phyloP scores from a whole-genome alignment of 1,139 yeast genomes.

The Debaryomyces fabryi region DNA sequence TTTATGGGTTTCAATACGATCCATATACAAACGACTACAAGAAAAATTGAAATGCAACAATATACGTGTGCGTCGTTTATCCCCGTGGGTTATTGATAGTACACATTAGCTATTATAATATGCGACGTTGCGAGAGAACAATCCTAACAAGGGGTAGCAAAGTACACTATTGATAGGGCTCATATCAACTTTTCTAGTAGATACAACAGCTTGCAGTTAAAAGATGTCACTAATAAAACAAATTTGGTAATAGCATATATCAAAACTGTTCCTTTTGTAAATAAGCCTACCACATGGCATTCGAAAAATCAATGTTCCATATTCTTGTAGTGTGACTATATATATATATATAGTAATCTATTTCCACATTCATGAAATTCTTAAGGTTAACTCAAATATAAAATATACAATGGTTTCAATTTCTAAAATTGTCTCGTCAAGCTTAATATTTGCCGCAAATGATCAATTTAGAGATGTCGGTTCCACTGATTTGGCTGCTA shows the following conservation, averaged over 20 bases:
- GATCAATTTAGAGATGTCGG: slow-evolving; percentile 30
- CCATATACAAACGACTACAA: background rate
- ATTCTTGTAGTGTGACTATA: background rate
- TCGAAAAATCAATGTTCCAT: background rate
- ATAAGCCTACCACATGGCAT: background rate
- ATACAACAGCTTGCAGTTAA: background rate
- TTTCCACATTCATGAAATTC: background rate
- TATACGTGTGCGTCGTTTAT: background rate
- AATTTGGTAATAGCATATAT: background rate
- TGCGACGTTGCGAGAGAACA: background rate
- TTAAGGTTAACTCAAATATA: background rate
- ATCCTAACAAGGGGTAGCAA: background rate
- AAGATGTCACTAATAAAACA: background rate
- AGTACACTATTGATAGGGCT: background rate
- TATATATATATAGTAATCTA: background rate
- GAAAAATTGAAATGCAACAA: background rate
- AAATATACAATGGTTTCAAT: slow-evolving; percentile 29
- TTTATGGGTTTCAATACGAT: background rate
- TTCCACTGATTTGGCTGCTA: slow-evolving; percentile 31
- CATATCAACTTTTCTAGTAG: background rate
- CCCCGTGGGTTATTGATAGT: background rate
- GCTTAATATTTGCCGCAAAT: slow-evolving; percentile 30
- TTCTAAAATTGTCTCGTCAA: slow-evolving; percentile 28
- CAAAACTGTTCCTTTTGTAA: background rate
- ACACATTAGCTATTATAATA: background rate